These are phyloP conservation scores for Mortierella sp. DNA, from an alignment of 371 early-diverging fungal species.

Conservation along the genomic window DNA sequence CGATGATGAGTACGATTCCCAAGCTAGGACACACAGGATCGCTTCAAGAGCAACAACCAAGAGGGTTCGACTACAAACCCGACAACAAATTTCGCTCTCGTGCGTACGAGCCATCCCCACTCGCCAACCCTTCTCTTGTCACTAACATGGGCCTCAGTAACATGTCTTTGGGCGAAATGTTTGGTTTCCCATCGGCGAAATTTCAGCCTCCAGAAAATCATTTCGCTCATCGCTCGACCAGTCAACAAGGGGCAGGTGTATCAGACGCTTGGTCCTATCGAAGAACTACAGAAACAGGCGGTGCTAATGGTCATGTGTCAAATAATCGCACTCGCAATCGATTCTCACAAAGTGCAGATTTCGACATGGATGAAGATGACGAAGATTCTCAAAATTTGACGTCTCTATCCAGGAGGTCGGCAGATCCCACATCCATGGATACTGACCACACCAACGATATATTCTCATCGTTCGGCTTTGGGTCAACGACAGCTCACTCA, in stretches of 20 bases:
- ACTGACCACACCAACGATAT: background rate
- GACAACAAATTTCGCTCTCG: constrained; percentile 43
- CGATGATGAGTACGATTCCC: background rate
- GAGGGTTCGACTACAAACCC: background rate
- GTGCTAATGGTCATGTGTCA: background rate
- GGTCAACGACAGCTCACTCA: background rate
- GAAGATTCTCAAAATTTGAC: constrained; percentile 10
- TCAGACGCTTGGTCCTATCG: constrained; percentile 38
- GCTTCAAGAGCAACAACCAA: background rate
- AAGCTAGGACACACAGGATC: constrained; percentile 10
- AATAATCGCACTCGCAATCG: constrained; percentile 8
- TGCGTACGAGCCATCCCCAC: constrained; percentile 53
- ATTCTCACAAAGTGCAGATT: constrained; percentile 15
- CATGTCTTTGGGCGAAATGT: constrained; percentile 47
- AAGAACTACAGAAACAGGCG: background rate
- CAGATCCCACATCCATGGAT: background rate
- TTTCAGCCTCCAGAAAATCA: constrained; percentile 53
- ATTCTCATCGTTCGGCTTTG: constrained; percentile 10
- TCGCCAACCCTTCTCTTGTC: constrained; percentile 42
- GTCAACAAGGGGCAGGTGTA: background rate
- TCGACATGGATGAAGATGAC: constrained; percentile 35
- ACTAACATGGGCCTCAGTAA: constrained; percentile 31
- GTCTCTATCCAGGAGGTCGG: background rate
- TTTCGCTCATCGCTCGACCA: constrained; percentile 42
- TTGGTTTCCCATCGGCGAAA: constrained; percentile 53